phyloP scores from a whole-genome alignment of 2,329 filamentous ascomycete species.

The Xylaria arbuscula region DNA sequence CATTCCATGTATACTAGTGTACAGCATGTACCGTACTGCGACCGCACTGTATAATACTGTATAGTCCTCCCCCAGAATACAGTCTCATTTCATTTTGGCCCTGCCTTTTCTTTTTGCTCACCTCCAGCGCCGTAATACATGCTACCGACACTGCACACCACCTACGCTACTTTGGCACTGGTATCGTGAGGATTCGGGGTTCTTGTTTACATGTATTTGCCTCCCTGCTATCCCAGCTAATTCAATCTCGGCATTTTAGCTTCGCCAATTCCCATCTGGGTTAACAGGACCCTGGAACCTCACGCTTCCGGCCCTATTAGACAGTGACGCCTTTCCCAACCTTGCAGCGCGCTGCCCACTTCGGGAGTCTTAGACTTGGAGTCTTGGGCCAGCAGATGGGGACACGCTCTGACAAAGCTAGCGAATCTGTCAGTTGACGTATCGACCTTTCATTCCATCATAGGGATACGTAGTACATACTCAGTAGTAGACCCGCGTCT shows the following conservation, averaged over 20 bases:
- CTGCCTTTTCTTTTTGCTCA: slow-evolving; percentile 30
- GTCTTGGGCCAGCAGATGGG: slow-evolving; percentile 26
- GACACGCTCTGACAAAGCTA: slow-evolving; percentile 40
- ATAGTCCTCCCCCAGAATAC: slow-evolving; percentile 2
- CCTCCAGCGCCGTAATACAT: slow-evolving; percentile 14
- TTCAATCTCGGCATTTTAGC: slow-evolving; percentile 44
- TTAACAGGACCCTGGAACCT: slow-evolving; percentile 45
- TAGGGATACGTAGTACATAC: slow-evolving; percentile 39
- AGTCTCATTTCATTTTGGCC: slow-evolving; percentile 22
- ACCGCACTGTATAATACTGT: not conserved
- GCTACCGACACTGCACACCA: not conserved
- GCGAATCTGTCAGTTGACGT: slow-evolving; percentile 50
- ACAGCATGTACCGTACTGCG: not conserved
- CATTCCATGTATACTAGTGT: not conserved
- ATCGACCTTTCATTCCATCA: slow-evolving; percentile 47
- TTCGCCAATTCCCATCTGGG: slow-evolving; percentile 40
- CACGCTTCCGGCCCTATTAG: slow-evolving; percentile 41
- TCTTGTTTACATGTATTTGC: slow-evolving; percentile 27
- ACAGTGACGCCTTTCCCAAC: slow-evolving; percentile 38
- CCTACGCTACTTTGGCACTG: slow-evolving; percentile 6
- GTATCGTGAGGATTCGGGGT: slow-evolving; percentile 34
- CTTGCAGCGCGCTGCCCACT: slow-evolving; percentile 39
- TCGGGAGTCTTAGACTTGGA: slow-evolving; percentile 34
- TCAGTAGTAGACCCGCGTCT: slow-evolving; percentile 27
- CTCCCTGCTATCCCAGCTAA: slow-evolving; percentile 38